phyloP scores from a whole-genome alignment of 345 rosid genomes.

The Hypericum perforatum region DNA sequence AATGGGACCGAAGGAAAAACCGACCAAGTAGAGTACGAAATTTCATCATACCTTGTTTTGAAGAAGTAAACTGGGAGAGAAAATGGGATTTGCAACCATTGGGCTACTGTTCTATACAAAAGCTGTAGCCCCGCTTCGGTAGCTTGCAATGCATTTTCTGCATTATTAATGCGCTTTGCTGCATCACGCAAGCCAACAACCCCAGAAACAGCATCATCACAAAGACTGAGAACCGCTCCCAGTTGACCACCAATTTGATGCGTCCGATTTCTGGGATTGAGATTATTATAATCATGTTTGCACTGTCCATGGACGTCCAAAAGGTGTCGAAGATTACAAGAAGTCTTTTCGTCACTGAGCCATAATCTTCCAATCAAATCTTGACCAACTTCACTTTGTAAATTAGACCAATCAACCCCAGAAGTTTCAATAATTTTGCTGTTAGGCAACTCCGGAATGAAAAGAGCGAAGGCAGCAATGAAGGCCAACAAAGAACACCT shows the following conservation, averaged over 20 bases:
- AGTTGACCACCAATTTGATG: conserved; percentile 25
- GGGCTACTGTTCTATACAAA: conserved; percentile 30
- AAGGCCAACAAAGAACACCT: conserved; percentile 62
- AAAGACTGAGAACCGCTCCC: conserved; percentile 33
- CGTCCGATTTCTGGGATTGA: conserved; percentile 32
- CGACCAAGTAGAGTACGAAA: too few species aligned
- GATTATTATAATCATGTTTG: conserved; percentile 24
- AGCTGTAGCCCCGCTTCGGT: conserved; percentile 32
- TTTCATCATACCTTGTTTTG: conserved; percentile 41
- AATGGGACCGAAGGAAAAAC: too few species aligned
- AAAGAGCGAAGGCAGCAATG: conserved; percentile 47
- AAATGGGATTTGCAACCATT: conserved; percentile 57
- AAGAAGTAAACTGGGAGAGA: conserved; percentile 56
- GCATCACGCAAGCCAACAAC: conserved; percentile 31
- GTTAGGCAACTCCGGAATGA: conserved; percentile 25
- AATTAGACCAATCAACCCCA: conserved; percentile 17
- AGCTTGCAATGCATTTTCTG: conserved; percentile 28
- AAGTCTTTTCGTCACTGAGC: conserved; percentile 35
- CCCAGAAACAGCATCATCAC: conserved; percentile 40
- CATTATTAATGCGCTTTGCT: conserved; percentile 16
- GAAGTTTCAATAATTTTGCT: conserved; percentile 15
- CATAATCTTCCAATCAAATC: conserved; percentile 44
- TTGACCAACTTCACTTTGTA: conserved; percentile 29
- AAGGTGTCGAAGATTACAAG: conserved; percentile 37
- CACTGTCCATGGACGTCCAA: conserved; percentile 17